A percentile compares a stretch with the other conserved stretches of the same genome.
Conservation (phyloP, 345 rosid genomes). For the Brassica cretica region DNA sequence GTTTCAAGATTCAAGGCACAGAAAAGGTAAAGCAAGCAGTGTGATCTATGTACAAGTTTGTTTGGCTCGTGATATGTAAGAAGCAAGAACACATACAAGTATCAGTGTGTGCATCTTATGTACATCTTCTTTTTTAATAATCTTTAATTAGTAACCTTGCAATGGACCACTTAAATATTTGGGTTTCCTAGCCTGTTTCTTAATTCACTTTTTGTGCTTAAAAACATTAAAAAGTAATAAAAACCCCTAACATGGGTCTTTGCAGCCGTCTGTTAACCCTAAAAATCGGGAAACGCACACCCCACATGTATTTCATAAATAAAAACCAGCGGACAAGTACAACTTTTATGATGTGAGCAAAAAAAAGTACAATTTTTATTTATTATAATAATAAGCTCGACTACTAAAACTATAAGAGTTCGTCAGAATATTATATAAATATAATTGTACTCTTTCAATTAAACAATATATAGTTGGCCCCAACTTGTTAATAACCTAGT, state of each 20-base stretch:
- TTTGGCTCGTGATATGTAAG: conserved; percentile 4
- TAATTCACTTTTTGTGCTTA: no score
- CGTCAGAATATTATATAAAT: neutral
- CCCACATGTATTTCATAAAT: conserved; percentile 5
- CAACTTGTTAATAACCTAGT: conserved; percentile 37
- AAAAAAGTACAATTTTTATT: neutral
- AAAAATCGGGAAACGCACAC: conserved; percentile 25
- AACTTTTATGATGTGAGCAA: neutral
- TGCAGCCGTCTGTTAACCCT: neutral
- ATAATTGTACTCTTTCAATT: neutral
- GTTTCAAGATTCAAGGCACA: conserved; percentile 82
- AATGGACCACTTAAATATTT: neutral
- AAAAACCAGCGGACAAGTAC: conserved; percentile 20
- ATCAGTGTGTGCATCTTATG: no score
- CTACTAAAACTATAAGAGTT: conserved; percentile 15
- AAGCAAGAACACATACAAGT: conserved; percentile 16
- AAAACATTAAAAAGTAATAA: no score
- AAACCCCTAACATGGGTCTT: no score
- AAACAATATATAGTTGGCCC: neutral
- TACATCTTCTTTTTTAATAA: no score
- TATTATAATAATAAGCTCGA: conserved; percentile 2
- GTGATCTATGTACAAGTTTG: neutral
- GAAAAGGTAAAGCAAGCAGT: conserved; percentile 46
- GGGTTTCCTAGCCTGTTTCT: no score
- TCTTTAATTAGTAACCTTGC: no score